Base-by-base conservation (phyloP, 2,329 filamentous ascomycete species). In the Paecilomyces fulvus region DNA sequence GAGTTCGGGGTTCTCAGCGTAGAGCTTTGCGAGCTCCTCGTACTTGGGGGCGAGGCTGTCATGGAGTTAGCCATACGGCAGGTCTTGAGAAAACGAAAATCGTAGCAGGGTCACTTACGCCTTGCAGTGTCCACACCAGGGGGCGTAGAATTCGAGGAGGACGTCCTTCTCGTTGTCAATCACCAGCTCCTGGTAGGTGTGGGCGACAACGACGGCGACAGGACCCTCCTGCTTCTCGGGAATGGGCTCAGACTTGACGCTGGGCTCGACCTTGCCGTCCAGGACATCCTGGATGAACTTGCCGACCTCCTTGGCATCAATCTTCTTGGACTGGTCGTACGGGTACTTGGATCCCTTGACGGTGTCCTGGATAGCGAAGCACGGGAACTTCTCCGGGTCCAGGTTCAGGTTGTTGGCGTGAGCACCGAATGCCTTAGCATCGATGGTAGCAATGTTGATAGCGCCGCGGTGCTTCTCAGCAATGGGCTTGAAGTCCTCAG, bases 331-430 rank as follows among this genome's bases (percentile, higher is more conserved):
- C 77, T 92, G 88, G 76, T 94, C 89, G 73, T 85, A 96, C 70
- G 94, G 94, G 82, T 88, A 99, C 82, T 99, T 99, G 78, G 89
- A 85, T 83, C 96, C 96, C 84, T 95, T 96, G 74, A 83, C 81
- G 55, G 87, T 90, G 73, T 96, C 90, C 79, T 99, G 94, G 74
- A 99, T 97, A 70, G 92, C 94, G 77, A 99, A 99, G 59, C 92
- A 87, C 60, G 94, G 94, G 87, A 95, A 99, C 76, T 90, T 88
- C 80, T 92, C 89, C 60, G 89, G 83, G 79, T 95, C 90, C 61
- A 99, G 89, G 85, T 99, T 99, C 65, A 99, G 84, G 85, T 99
- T 99, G 69, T 84, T 85, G 65, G 90, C 92, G 78, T 99, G 94
- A 65, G 92, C 91, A 72, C 94, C 94, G 71, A 95, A 99, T 59